Evolutionary conservation across 1,139 yeast species (phyloP).

Genomic region (Hyphopichia buzzinii): DNA sequence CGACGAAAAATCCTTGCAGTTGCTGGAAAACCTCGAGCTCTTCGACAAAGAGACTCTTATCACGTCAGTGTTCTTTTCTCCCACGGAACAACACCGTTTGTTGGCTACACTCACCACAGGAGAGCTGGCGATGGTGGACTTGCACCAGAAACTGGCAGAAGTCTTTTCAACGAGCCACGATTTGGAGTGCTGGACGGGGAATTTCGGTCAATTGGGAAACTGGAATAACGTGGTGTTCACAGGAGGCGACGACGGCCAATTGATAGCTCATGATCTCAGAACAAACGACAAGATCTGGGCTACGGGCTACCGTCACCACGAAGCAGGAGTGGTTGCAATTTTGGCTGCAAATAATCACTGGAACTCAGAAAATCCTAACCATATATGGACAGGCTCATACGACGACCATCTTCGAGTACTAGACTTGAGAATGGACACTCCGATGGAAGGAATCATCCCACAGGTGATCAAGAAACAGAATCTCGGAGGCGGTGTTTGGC

Average conservation of each 20-base stretch:
- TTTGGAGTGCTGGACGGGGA: conserved; percentile 89
- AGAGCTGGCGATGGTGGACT: conserved; percentile 33
- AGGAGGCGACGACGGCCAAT: conserved; percentile 86
- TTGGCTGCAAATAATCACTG: conserved; percentile 45
- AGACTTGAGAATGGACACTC: conserved; percentile 63
- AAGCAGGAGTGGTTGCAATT: conserved; percentile 87
- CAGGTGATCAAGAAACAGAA: conserved; percentile 39
- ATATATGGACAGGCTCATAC: conserved; percentile 86
- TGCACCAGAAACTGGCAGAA: conserved; percentile 12
- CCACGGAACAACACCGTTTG: conserved; percentile 28
- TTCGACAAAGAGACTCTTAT: conserved; percentile 53
- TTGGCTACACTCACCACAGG: conserved; percentile 65
- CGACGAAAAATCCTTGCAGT: conserved; percentile 10
- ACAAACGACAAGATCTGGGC: conserved; percentile 47
- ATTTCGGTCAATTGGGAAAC: conserved; percentile 60
- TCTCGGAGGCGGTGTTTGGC: conserved; percentile 95
- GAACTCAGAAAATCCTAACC: conserved; percentile 45
- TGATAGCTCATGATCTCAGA: conserved; percentile 76
- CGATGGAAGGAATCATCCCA: conserved; percentile 52
- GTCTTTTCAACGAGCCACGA: conserved; percentile 44
- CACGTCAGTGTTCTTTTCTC: conserved; percentile 67
- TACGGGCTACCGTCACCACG: conserved; percentile 60
- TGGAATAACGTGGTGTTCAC: conserved; percentile 63
- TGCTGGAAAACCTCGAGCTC: conserved; percentile 26
- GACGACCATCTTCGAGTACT: conserved; percentile 74